Conservation (phyloP, 306 rosid species). For the Vicia faba region DNA sequence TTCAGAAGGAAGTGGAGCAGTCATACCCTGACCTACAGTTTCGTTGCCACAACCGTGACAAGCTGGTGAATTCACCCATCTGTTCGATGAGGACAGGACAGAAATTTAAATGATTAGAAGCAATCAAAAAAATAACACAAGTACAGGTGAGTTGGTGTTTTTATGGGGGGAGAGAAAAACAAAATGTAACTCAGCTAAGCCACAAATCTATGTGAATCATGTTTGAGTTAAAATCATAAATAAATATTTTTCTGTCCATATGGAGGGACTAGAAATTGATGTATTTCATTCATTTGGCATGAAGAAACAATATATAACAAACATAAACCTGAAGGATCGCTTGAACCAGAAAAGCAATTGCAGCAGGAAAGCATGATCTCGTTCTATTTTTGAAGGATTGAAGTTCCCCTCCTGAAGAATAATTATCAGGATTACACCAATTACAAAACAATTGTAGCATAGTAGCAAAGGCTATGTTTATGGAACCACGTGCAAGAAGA, state of each 20-base stretch:
- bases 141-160: conserved; percentile 6
- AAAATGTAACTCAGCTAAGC: conserved; percentile 7
- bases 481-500: conserved; percentile 16
- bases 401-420: conserved; percentile 79
- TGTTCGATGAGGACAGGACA: conserved; percentile 38
- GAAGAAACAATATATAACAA: conserved; percentile 21
- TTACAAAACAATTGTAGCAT: conserved; percentile 32
- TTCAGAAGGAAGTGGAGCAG: conserved; percentile 68
- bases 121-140: conserved; percentile 5
- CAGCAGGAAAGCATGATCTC: conserved; percentile 81
- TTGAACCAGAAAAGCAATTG: conserved; percentile 98
- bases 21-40: conserved; percentile 56
- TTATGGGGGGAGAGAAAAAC: not conserved
- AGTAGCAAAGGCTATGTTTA: conserved; percentile 11
- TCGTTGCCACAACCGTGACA: conserved; percentile 70
- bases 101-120: conserved; percentile 25
- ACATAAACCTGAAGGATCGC: conserved; percentile 76
- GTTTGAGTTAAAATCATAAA: conserved; percentile 30
- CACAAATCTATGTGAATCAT: conserved; percentile 1
- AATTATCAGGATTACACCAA: conserved; percentile 36
- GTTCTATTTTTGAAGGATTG: conserved; percentile 67
- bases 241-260: not conserved
- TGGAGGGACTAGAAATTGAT: conserved; percentile 16
- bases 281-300: conserved; percentile 16
- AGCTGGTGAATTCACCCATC: conserved; percentile 85